Percentiles rank a stretch among this genome's conserved stretches.
These are phyloP conservation scores for Metschnikowia baotianmanensis DNA, from an alignment of 805 yeast genomes.

Conservation along the genomic window DNA sequence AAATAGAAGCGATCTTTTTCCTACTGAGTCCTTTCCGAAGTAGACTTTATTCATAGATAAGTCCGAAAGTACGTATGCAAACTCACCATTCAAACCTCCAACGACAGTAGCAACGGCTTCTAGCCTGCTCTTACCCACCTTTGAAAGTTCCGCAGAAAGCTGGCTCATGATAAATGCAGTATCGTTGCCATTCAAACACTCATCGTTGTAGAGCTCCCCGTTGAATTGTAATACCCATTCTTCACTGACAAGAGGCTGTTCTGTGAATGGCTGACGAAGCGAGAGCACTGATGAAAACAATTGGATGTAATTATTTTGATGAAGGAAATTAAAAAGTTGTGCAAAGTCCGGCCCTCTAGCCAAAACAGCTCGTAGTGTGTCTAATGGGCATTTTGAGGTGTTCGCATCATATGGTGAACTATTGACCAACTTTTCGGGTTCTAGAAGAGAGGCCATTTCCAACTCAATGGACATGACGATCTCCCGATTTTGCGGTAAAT, in stretches of 20 bases:
- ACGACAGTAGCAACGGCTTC: slow-evolving; percentile 34
- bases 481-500: slow-evolving; percentile 22
- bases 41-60: slow-evolving; percentile 39
- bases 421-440: not conserved
- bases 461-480: slow-evolving; percentile 8
- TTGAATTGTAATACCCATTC: slow-evolving; percentile 65
- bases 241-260: slow-evolving; percentile 58
- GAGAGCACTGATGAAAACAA: slow-evolving; percentile 74
- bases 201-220: slow-evolving; percentile 80
- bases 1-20: slow-evolving; percentile 74
- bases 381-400: not conserved
- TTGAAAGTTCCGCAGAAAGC: slow-evolving; percentile 21
- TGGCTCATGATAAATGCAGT: slow-evolving; percentile 49
- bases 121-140: not conserved
- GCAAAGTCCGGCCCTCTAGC: slow-evolving; percentile 66
- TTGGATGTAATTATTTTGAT: slow-evolving; percentile 24
- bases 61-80: slow-evolving; percentile 63
- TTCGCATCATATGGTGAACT: not conserved
- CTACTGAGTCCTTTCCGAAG: slow-evolving; percentile 84
- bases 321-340: slow-evolving; percentile 16
- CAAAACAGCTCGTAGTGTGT: slow-evolving; percentile 25
- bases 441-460: slow-evolving; percentile 7
- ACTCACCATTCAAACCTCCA: slow-evolving; percentile 70
- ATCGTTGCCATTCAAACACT: slow-evolving; percentile 56
- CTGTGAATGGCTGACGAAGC: slow-evolving; percentile 71